A percentile compares a stretch with the other conserved stretches of the same genome.
These are phyloP conservation scores for Spizellomyces sp. DNA, from an alignment of 192 early-diverging fungal species.

Conservation along the genomic window DNA sequence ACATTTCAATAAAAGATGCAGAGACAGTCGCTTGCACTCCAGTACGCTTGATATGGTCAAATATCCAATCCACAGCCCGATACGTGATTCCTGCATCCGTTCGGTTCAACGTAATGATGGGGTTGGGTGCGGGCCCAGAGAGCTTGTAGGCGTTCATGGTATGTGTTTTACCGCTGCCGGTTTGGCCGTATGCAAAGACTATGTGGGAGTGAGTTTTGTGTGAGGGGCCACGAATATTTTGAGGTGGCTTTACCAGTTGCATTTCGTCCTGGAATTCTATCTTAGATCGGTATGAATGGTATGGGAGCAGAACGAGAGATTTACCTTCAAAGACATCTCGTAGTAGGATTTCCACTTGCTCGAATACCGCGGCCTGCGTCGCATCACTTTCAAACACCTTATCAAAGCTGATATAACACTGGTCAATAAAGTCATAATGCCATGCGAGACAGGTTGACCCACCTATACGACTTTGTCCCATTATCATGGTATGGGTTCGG, in stretches of 20 bases:
- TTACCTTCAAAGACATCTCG: slow-evolving; percentile 81
- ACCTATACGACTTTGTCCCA: background rate
- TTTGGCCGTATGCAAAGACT: slow-evolving; percentile 93
- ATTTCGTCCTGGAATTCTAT: slow-evolving; percentile 93
- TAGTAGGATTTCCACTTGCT: slow-evolving; percentile 63
- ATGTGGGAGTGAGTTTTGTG: background rate
- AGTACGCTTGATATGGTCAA: background rate
- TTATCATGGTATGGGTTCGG: background rate
- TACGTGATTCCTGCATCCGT: slow-evolving; percentile 16
- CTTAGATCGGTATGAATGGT: slow-evolving; percentile 80
- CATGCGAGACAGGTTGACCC: no score
- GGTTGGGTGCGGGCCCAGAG: background rate
- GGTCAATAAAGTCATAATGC: background rate
- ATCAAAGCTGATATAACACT: slow-evolving; percentile 64
- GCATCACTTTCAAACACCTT: slow-evolving; percentile 62
- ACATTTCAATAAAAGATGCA: slow-evolving; percentile 78
- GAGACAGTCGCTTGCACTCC: slow-evolving; percentile 61
- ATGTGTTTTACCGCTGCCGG: slow-evolving; percentile 92
- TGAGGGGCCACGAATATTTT: background rate
- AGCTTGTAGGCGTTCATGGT: slow-evolving; percentile 83
- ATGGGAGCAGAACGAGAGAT: slow-evolving; percentile 77
- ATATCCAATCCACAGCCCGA: slow-evolving; percentile 3
- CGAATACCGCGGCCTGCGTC: slow-evolving; percentile 62
- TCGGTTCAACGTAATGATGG: slow-evolving; percentile 17
- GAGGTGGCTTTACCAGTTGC: background rate